Percentiles rank a stretch among this genome's conserved stretches.
Conservation (phyloP, 208 protist species). For the Trypanosoma brucei region DNA sequence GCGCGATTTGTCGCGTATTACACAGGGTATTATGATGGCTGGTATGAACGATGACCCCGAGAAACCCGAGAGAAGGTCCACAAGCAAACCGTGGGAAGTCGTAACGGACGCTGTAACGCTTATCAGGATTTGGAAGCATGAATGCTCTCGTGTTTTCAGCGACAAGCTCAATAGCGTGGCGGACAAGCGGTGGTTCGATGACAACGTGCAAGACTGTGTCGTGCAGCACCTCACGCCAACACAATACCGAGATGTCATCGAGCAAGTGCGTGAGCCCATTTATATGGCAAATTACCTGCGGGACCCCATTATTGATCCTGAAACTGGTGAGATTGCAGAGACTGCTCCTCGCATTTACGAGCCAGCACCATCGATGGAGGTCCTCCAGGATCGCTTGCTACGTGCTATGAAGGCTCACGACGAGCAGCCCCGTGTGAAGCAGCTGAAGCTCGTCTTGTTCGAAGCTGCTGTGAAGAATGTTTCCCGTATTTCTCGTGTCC, state of each 20-base stretch:
- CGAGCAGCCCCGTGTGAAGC: slow-evolving; percentile 83
- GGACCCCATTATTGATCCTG: slow-evolving; percentile 84
- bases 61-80: slow-evolving; percentile 79
- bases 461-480: slow-evolving; percentile 94
- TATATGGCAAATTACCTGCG: slow-evolving; percentile 96
- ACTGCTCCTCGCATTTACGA: slow-evolving; percentile 94
- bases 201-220: slow-evolving; percentile 83
- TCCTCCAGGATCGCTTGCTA: slow-evolving; percentile 71
- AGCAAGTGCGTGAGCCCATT: slow-evolving; percentile 65
- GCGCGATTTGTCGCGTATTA: slow-evolving; percentile 94
- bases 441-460: slow-evolving; percentile 94
- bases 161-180: slow-evolving; percentile 94
- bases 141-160: slow-evolving; percentile 95
- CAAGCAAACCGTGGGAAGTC: slow-evolving; percentile 79
- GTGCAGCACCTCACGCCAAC: slow-evolving; percentile 68
- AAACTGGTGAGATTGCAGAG: slow-evolving; percentile 88
- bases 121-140: slow-evolving; percentile 95
- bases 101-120: slow-evolving; percentile 77
- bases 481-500: slow-evolving; percentile 88
- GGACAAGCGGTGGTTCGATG: slow-evolving; percentile 96
- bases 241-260: slow-evolving; percentile 75
- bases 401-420: slow-evolving; percentile 85
- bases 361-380: slow-evolving; percentile 80
- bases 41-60: slow-evolving; percentile 86
- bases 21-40: slow-evolving; percentile 92